Evolutionary conservation across 148 eudicot species (phyloP).

Genomic region (Fagopyrum esculentum): DNA sequence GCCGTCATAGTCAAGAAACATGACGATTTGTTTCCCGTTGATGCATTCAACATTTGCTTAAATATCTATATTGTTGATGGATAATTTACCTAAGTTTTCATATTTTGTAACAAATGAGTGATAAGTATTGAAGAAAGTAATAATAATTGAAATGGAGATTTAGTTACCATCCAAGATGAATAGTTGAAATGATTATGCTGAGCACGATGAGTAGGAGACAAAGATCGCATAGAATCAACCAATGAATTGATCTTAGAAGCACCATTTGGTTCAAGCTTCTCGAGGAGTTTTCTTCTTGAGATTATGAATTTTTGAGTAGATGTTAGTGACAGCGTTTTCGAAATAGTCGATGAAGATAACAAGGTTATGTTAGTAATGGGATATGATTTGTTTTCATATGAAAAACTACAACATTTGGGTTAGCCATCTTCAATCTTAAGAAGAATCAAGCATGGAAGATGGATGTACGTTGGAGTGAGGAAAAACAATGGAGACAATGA

Average conservation of each 20-base stretch:
- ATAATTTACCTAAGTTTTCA: conserved; percentile 14
- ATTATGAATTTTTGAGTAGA: neutral
- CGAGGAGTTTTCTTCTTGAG: neutral
- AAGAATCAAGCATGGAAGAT: neutral
- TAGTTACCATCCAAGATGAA: neutral
- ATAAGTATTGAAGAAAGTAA: neutral
- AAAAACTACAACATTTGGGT: neutral
- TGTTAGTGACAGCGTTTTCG: neutral
- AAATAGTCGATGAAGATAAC: neutral
- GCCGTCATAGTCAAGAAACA: conserved; percentile 28
- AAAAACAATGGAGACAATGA: no score
- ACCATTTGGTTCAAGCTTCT: neutral
- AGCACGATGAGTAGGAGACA: neutral
- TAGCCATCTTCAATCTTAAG: neutral
- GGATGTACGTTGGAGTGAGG: neutral
- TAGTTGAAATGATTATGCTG: neutral
- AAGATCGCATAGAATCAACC: neutral
- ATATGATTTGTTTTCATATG: neutral
- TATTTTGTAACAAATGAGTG: neutral
- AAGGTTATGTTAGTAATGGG: neutral
- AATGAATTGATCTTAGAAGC: neutral
- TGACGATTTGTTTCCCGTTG: conserved; percentile 16
- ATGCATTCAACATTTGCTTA: conserved; percentile 12
- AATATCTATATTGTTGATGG: conserved; percentile 19
- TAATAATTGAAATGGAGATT: neutral